Base-by-base conservation (phyloP, 352 stramenopile genomes). In the Globisporangium rhizosaccharum region DNA sequence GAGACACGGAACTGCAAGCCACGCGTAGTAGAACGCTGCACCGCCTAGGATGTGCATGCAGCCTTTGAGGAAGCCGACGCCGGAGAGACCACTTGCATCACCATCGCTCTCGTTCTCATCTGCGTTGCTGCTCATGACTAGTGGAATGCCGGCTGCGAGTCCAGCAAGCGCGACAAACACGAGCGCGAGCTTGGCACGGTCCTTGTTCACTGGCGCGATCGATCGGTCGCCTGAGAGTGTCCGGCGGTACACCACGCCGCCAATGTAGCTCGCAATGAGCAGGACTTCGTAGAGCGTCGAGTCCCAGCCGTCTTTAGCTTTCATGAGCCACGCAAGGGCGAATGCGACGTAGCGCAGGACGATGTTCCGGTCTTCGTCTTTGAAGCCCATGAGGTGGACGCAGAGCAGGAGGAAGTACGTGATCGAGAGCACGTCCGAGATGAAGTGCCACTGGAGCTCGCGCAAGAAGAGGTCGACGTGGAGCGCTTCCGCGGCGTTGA, bases 401-500 rank as follows among this genome's bases (percentile, higher is more conserved):
- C 83, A 90, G 12, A 96, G 69, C 64, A 92, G 65, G 67, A 92
- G 69, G 59, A 94, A 90, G 65, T 94, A 96, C 14, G 87, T 69
- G 53, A 94, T 61, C n/a, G 75, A 92, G 26, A 96, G 67, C 62
- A 96, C 82, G 59, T 96, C 87, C 65, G 80, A 88, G 67, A 96
- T 92, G 55, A 88, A 91, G 53, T 94, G 85, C 87, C 85, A 96
- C 61, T 96, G 70, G 23, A 79, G 62, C 57, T 87, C 73, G 42
- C 70, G 65, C 17, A 94, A 69, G 60, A 94, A 94, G 28, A 93
- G 61, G 47, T 73, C 61, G 52, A 70, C 57, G 42, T 82, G 67
- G 59, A 91, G 81, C 17, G 80, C 79, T 64, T 93, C 82, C 39
- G 83, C 82, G 12, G 79, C 73, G 67, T 94, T 96, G 72, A 92